Conservation (phyloP, 495 filamentous ascomycete genomes). For the Durotheca rogersii region DNA sequence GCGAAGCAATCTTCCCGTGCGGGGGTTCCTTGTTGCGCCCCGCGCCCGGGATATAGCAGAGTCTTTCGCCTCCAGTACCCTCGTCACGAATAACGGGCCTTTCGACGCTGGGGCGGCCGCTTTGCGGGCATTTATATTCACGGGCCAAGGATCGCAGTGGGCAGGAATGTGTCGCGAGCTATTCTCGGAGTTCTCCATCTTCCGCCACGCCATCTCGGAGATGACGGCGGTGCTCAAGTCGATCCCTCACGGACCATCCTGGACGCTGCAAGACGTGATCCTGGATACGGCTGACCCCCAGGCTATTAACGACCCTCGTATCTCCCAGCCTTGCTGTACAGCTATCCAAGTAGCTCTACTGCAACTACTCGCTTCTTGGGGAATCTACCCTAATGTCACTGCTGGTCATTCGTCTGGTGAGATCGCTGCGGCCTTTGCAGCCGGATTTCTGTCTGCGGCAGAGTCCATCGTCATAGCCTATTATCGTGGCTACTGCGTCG, state of each 20-base stretch:
- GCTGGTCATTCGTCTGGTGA: constrained; percentile 67
- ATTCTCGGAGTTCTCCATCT: constrained; percentile 37
- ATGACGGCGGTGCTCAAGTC: background rate
- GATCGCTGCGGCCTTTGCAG: constrained; percentile 55
- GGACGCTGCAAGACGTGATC: constrained; percentile 13
- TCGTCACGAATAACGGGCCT: background rate
- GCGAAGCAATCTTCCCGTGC: too few species aligned
- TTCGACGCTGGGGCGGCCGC: background rate
- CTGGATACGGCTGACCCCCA: too few species aligned
- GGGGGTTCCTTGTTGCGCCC: too few species aligned
- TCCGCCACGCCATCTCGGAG: constrained; percentile 30
- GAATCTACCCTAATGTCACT: constrained; percentile 48
- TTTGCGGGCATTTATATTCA: constrained; percentile 40
- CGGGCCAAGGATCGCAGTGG: constrained; percentile 51
- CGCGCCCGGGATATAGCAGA: too few species aligned
- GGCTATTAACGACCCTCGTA: too few species aligned
- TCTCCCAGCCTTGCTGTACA: constrained; percentile 51
- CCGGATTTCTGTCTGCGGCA: constrained; percentile 42
- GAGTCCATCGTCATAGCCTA: constrained; percentile 51
- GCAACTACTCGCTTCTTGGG: constrained; percentile 51
- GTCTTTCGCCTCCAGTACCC: background rate
- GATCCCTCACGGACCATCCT: constrained; percentile 14
- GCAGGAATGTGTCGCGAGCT: constrained; percentile 54
- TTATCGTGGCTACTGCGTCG: constrained; percentile 39
- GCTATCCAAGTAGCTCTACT: constrained; percentile 55